phyloP scores from a whole-genome alignment of 495 filamentous ascomycete genomes.

The Aspergillus avenaceus region DNA sequence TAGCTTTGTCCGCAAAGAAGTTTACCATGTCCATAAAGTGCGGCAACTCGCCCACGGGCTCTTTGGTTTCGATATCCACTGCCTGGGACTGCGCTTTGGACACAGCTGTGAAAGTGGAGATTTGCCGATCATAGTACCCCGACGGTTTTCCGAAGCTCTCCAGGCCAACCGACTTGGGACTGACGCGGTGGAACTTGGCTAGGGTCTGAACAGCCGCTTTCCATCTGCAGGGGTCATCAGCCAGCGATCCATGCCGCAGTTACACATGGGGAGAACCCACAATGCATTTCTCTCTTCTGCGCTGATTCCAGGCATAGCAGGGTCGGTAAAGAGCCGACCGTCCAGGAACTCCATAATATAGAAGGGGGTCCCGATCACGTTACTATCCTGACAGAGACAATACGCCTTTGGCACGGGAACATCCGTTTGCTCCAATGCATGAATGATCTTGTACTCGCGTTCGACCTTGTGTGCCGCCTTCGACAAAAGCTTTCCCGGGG shows the following conservation, averaged over 20 bases:
- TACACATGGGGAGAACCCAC: slow-evolving; percentile 29
- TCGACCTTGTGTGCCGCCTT: slow-evolving; percentile 95
- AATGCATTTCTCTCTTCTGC: slow-evolving; percentile 66
- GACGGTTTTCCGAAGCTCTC: slow-evolving; percentile 66
- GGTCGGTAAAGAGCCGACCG: slow-evolving; percentile 88
- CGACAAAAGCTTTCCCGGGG: slow-evolving; percentile 83
- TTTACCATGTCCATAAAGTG: slow-evolving; percentile 73
- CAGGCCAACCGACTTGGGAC: slow-evolving; percentile 60
- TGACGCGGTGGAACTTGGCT: slow-evolving; percentile 78
- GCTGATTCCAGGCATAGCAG: slow-evolving; percentile 70
- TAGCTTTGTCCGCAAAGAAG: slow-evolving; percentile 64
- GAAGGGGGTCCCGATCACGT: slow-evolving; percentile 83
- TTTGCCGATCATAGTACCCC: slow-evolving; percentile 85
- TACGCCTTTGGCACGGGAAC: slow-evolving; percentile 85
- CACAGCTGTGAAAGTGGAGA: slow-evolving; percentile 75
- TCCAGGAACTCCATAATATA: slow-evolving; percentile 96
- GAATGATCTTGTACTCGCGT: slow-evolving; percentile 87
- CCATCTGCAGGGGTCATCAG: slow-evolving; percentile 55
- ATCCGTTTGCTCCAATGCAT: slow-evolving; percentile 71
- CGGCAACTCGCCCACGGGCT: slow-evolving; percentile 76
- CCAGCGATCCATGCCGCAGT: background rate
- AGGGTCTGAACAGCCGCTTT: slow-evolving; percentile 75
- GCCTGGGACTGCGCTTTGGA: slow-evolving; percentile 71
- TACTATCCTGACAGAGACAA: slow-evolving; percentile 77
- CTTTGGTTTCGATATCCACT: slow-evolving; percentile 69